These are phyloP conservation scores for Bipolaris zeicola DNA, from an alignment of 2,329 filamentous ascomycete species.

Conservation along the genomic window DNA sequence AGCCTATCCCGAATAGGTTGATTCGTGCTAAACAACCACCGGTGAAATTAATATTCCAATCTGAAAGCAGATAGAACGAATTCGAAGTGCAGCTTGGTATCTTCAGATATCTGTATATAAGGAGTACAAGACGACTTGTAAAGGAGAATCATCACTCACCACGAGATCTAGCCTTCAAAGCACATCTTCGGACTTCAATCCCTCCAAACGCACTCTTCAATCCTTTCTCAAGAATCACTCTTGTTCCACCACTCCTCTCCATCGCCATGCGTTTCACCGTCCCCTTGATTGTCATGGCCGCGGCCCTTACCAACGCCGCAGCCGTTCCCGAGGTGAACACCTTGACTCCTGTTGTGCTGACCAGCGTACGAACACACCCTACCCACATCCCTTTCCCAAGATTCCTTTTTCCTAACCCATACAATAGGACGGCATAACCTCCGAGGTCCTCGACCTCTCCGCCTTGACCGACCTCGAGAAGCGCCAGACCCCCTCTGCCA, in stretches of 20 bases:
- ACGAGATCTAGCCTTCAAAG: background rate
- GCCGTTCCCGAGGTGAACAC: background rate
- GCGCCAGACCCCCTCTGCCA: slow-evolving; percentile 1
- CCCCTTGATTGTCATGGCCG: background rate
- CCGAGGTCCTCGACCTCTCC: background rate
- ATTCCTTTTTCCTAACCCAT: too few relatives aligned
- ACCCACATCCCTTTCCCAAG: too few relatives aligned
- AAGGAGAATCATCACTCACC: background rate
- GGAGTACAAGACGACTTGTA: background rate
- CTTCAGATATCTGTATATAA: background rate
- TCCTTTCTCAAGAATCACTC: background rate
- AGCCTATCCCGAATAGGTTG: too few relatives aligned
- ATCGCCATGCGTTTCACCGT: slow-evolving; percentile 2
- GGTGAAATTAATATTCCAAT: background rate
- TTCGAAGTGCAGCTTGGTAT: background rate
- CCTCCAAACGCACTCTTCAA: background rate
- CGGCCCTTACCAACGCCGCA: background rate
- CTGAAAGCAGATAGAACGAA: background rate
- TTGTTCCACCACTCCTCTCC: background rate
- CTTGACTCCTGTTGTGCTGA: background rate
- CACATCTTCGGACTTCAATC: too few relatives aligned
- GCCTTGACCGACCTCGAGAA: background rate
- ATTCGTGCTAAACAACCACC: background rate
- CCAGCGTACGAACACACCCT: background rate
- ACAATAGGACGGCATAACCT: background rate